Evolutionary conservation across 768 basidiomycete species (phyloP).

Genomic region (Lactifluus rugatus): DNA sequence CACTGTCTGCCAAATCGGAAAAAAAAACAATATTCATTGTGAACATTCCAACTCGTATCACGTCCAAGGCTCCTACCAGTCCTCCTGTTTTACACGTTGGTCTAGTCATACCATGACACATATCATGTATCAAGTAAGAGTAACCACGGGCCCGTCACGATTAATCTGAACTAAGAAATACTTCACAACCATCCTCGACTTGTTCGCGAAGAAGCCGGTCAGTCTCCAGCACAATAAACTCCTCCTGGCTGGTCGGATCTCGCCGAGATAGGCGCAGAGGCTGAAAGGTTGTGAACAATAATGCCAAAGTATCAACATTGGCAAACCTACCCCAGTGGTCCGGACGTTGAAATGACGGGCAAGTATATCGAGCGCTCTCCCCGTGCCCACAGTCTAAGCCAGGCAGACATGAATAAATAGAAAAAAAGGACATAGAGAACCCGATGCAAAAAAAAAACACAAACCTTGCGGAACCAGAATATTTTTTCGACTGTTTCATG

Average conservation of each 20-base stretch:
- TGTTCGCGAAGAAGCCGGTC: constrained; percentile 40
- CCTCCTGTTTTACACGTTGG: neutral
- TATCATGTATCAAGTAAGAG: neutral
- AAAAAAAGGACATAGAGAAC: neutral
- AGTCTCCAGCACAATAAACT: constrained; percentile 33
- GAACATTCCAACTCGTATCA: too few species aligned
- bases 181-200: constrained; percentile 41
- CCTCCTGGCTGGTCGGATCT: constrained; percentile 23
- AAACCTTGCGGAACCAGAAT: constrained; percentile 69
- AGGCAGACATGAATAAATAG: too few species aligned
- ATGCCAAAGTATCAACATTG: constrained; percentile 22
- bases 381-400: constrained; percentile 42
- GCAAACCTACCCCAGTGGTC: constrained; percentile 10
- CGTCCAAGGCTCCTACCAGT: neutral
- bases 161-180: constrained; percentile 7
- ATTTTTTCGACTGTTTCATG: constrained; percentile 32
- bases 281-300: constrained; percentile 25
- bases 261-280: constrained; percentile 30
- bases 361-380: constrained; percentile 54
- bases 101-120: neutral
- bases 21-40: too few species aligned
- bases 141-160: too few species aligned
- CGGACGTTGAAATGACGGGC: constrained; percentile 30
- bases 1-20: too few species aligned
- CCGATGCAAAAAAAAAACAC: too few species aligned